Percentiles rank a stretch among this genome's conserved stretches.
Evolutionary conservation across 1,139 yeast genomes (phyloP).

Genomic region (Geotrichum candidum): DNA sequence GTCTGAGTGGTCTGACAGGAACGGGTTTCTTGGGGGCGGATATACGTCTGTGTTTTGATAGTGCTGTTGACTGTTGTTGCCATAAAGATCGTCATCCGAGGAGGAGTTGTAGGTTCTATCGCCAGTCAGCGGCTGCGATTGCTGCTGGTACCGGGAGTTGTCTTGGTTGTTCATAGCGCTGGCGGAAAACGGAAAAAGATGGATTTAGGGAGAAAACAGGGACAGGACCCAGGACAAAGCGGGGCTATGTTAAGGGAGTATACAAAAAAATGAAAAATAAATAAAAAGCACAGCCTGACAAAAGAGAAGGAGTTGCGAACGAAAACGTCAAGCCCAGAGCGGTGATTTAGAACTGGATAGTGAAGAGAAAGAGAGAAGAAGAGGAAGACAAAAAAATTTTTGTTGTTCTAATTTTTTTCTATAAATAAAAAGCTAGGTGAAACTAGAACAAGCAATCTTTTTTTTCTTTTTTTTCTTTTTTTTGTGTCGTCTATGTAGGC

Average conservation of each 20-base stretch:
- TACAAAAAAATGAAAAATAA: too few species aligned
- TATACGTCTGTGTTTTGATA: not conserved
- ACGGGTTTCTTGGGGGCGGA: slow-evolving; percentile 7
- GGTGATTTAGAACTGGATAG: not conserved
- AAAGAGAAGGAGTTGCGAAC: not conserved
- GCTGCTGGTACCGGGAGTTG: not conserved
- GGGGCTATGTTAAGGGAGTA: not conserved
- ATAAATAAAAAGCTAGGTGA: too few species aligned
- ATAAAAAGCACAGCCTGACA: too few species aligned
- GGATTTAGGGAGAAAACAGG: not conserved
- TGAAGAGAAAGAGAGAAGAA: not conserved
- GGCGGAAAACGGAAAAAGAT: not conserved
- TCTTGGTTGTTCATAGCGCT: not conserved
- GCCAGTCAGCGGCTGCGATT: not conserved
- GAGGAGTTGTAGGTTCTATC: not conserved
- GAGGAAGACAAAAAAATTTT: not conserved
- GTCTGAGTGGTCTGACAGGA: slow-evolving; percentile 10
- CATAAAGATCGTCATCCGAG: not conserved
- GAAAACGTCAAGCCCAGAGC: not conserved
- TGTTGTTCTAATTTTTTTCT: not conserved
- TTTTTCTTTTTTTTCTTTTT: too few species aligned
- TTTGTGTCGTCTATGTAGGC: not conserved
- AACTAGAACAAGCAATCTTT: not conserved
- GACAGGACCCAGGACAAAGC: not conserved
- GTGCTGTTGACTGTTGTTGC: not conserved